Evolutionary conservation across 2,329 filamentous ascomycete genomes (phyloP).

Genomic region (Talaromyces marneffei): DNA sequence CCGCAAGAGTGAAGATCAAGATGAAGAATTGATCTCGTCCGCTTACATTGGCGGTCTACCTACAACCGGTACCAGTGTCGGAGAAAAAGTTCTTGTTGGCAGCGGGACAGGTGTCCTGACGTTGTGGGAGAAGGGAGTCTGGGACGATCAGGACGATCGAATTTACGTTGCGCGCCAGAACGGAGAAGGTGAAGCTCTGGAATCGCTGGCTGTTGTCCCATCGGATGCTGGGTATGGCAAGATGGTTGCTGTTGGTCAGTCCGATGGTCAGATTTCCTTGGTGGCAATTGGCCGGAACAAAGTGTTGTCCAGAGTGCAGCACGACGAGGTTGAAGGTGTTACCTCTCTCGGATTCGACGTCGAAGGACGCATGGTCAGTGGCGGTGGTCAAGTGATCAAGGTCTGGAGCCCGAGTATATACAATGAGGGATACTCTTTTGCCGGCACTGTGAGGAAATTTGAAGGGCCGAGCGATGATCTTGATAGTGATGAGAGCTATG

Average conservation of each 20-base stretch:
- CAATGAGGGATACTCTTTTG: conserved; percentile 44
- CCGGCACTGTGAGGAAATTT: neutral
- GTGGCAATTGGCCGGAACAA: conserved; percentile 70
- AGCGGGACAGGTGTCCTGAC: conserved; percentile 78
- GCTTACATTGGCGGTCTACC: conserved; percentile 71
- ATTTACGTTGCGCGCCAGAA: conserved; percentile 64
- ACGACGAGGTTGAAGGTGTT: conserved; percentile 84
- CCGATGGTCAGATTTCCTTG: conserved; percentile 72
- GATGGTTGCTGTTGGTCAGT: conserved; percentile 70
- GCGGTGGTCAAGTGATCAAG: conserved; percentile 78
- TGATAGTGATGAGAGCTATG: conserved; percentile 45
- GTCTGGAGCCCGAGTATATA: conserved; percentile 59
- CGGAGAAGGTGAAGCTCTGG: conserved; percentile 69
- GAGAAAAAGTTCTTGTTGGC: conserved; percentile 69
- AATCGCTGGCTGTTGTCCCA: conserved; percentile 68
- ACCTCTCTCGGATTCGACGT: conserved; percentile 78
- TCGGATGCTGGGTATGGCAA: conserved; percentile 59
- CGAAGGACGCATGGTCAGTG: conserved; percentile 78
- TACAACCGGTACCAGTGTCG: conserved; percentile 60
- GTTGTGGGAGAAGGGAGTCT: conserved; percentile 87
- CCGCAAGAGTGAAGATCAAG: conserved; percentile 87
- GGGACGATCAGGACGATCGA: conserved; percentile 91
- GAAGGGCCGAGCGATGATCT: conserved; percentile 6
- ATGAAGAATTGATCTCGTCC: conserved; percentile 82
- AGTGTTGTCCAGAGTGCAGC: conserved; percentile 61